Conservation (phyloP, 1,139 yeast species). For the Citeromyces siamensis region DNA sequence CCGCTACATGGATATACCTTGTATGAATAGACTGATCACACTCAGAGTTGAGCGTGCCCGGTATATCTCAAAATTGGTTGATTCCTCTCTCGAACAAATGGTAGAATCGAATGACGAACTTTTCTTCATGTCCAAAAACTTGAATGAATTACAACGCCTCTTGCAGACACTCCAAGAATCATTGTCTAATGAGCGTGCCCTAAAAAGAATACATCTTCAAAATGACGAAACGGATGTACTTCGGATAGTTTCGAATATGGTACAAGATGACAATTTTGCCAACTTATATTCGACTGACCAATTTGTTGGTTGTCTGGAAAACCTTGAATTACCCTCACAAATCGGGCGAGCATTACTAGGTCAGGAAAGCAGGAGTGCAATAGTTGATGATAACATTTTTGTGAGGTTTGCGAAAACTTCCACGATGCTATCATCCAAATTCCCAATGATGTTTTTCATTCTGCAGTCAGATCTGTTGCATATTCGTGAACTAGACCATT, state of each 20-base stretch:
- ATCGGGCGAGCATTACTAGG: neutral
- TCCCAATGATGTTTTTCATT: neutral
- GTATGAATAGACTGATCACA: neutral
- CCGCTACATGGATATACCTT: neutral
- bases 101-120: neutral
- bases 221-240: neutral
- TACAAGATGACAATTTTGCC: neutral
- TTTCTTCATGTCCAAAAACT: neutral
- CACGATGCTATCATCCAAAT: neutral
- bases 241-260: neutral
- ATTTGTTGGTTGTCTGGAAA: neutral
- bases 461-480: neutral
- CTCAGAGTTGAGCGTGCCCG: neutral
- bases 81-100: neutral
- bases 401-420: neutral
- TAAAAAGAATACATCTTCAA: neutral
- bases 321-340: neutral
- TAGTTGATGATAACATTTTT: neutral
- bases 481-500: neutral
- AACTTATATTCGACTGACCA: neutral
- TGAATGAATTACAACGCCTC: neutral
- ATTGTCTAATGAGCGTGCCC: neutral
- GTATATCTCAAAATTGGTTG: neutral
- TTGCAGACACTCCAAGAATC: neutral
- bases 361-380: neutral